Conservation (phyloP, 2,329 filamentous ascomycete genomes). For the Boeremia exigua region DNA sequence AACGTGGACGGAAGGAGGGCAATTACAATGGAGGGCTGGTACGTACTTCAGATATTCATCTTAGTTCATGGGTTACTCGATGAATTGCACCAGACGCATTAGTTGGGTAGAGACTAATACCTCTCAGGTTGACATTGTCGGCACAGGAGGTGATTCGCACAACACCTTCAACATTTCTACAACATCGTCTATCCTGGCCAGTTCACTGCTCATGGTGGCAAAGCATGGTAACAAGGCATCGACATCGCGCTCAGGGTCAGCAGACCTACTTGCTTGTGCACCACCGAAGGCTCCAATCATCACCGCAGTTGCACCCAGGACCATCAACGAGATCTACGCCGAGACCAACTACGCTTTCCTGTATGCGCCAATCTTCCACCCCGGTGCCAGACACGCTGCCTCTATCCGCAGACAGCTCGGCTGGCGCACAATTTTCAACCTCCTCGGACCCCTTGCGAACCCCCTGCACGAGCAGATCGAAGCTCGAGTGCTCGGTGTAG, state of each 20-base stretch:
- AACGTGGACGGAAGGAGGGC: conserved; percentile 70
- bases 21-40: conserved; percentile 83
- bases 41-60: conserved; percentile 45
- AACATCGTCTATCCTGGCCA: conserved; percentile 89
- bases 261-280: conserved; percentile 84
- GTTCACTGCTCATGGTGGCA: conserved; percentile 80
- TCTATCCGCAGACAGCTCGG: conserved; percentile 86
- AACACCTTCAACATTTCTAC: conserved; percentile 99
- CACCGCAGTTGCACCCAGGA: conserved; percentile 72
- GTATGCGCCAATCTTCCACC: conserved; percentile 95
- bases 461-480: conserved; percentile 81
- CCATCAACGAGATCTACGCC: conserved; percentile 75
- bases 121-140: conserved; percentile 86
- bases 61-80: no score
- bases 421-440: conserved; percentile 96
- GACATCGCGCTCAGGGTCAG: conserved; percentile 93
- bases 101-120: conserved; percentile 5
- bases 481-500: conserved; percentile 91
- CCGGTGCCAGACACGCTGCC: conserved; percentile 89
- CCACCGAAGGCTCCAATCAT: conserved; percentile 75
- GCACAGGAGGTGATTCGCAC: conserved; percentile 94
- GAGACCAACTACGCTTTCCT: conserved; percentile 92
- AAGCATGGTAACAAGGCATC: conserved; percentile 97
- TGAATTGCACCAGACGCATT: neutral
- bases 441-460: conserved; percentile 90